Evolutionary conservation across 306 rosid species (phyloP).

Genomic region (Canavalia gladiata): DNA sequence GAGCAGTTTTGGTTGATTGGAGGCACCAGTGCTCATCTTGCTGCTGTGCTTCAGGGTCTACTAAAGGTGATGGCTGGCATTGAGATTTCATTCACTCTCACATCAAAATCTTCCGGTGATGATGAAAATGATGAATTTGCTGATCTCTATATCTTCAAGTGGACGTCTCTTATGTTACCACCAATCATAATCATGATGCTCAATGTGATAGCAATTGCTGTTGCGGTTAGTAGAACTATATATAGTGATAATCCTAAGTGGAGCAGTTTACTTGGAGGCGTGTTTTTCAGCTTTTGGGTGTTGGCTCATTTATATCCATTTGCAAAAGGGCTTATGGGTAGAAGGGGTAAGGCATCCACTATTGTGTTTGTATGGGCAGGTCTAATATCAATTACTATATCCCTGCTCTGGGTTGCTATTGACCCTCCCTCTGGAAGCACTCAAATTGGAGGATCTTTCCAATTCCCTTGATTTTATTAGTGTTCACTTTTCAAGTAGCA

Average conservation of each 20-base stretch:
- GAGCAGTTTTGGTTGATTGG: constrained; percentile 90
- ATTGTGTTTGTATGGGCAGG: constrained; percentile 88
- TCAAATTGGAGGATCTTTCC: constrained; percentile 79
- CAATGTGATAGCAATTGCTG: constrained; percentile 69
- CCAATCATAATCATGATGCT: constrained; percentile 78
- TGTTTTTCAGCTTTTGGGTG: constrained; percentile 86
- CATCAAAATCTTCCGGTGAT: constrained; percentile 72
- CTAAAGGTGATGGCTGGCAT: constrained; percentile 79
- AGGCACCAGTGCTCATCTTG: constrained; percentile 88
- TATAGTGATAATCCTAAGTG: constrained; percentile 62
- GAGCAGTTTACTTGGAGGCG: constrained; percentile 76
- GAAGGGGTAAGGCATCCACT: constrained; percentile 75
- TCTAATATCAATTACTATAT: constrained; percentile 72
- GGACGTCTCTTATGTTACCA: constrained; percentile 76
- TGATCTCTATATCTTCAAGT: constrained; percentile 71
- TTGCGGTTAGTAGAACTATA: constrained; percentile 65
- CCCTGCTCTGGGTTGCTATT: constrained; percentile 87
- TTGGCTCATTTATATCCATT: constrained; percentile 79
- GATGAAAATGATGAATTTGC: constrained; percentile 69
- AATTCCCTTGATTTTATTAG: constrained; percentile 62
- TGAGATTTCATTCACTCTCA: constrained; percentile 81
- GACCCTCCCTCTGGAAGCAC: constrained; percentile 64
- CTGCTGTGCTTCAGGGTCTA: constrained; percentile 82
- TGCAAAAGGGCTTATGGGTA: constrained; percentile 84
- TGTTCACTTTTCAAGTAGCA: constrained; percentile 46